Evolutionary conservation across 2,329 filamentous ascomycete genomes (phyloP).

Genomic region (Metarhizium guizhouense): DNA sequence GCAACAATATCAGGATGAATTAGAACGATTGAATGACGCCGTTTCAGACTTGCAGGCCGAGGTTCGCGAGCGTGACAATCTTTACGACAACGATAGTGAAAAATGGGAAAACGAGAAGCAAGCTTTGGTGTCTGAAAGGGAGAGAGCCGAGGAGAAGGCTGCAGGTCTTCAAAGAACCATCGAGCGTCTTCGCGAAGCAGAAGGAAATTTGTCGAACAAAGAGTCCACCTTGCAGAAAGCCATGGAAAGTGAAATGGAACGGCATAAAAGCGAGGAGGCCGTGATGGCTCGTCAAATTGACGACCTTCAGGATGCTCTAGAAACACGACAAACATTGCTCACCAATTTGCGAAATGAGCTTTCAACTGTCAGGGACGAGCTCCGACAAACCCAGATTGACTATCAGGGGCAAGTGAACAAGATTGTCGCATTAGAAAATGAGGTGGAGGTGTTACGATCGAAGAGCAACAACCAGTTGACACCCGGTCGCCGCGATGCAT

Average conservation of each 20-base stretch:
- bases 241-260: slow-evolving; percentile 60
- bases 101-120: slow-evolving; percentile 60
- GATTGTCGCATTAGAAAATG: slow-evolving; percentile 61
- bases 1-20: slow-evolving; percentile 33
- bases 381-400: slow-evolving; percentile 58
- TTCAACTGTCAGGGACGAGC: slow-evolving; percentile 56
- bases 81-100: slow-evolving; percentile 62
- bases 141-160: slow-evolving; percentile 59
- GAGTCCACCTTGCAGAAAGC: slow-evolving; percentile 60
- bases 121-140: slow-evolving; percentile 55
- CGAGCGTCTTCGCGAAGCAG: slow-evolving; percentile 57
- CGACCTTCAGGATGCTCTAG: slow-evolving; percentile 62
- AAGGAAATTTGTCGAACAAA: slow-evolving; percentile 58
- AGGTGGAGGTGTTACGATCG: slow-evolving; percentile 62
- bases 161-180: slow-evolving; percentile 61
- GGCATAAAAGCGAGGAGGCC: slow-evolving; percentile 63
- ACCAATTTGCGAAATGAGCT: slow-evolving; percentile 60
- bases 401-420: slow-evolving; percentile 55
- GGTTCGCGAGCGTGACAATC: slow-evolving; percentile 59
- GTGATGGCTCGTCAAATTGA: slow-evolving; percentile 65
- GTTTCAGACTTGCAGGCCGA: slow-evolving; percentile 55
- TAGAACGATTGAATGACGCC: slow-evolving; percentile 46
- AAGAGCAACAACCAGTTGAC: slow-evolving; percentile 5
- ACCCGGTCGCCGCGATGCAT: slow-evolving; percentile 39
- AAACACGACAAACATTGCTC: slow-evolving; percentile 54